Conservation (phyloP, 495 filamentous ascomycete species). For the Talaromyces proteolyticus region DNA sequence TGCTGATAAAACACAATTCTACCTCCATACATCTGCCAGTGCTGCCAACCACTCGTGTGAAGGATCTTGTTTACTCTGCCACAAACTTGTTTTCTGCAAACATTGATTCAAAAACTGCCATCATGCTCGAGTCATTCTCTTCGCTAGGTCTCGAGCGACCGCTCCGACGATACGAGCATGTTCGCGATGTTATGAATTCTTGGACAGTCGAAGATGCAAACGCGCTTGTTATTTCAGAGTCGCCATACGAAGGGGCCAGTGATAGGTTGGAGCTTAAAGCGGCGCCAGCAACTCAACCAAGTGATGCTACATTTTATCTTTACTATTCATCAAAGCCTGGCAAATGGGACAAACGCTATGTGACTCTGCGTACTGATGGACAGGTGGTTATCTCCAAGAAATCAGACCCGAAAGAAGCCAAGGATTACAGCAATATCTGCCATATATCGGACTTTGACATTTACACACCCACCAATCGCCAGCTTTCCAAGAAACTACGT, state of each 20-base stretch:
- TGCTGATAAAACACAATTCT: conserved; percentile 62
- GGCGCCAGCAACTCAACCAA: conserved; percentile 53
- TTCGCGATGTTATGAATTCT: conserved; percentile 86
- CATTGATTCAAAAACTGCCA: conserved; percentile 53
- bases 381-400: conserved; percentile 75
- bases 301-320: conserved; percentile 59
- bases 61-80: conserved; percentile 62
- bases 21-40: conserved; percentile 58
- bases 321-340: conserved; percentile 75
- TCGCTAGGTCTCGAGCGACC: conserved; percentile 77
- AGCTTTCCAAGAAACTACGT: conserved; percentile 56
- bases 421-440: conserved; percentile 64
- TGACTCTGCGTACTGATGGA: conserved; percentile 68
- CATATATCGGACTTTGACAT: conserved; percentile 93
- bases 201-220: conserved; percentile 80
- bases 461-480: conserved; percentile 64
- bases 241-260: conserved; percentile 36
- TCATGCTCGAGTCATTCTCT: conserved; percentile 70
- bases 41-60: conserved; percentile 64
- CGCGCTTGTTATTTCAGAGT: conserved; percentile 53
- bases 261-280: conserved; percentile 42
- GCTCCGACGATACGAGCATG: conserved; percentile 77
- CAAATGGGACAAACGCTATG: conserved; percentile 81
- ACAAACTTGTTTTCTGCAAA: conserved; percentile 45
- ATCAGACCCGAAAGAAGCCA: conserved; percentile 26